Evolutionary conservation across 1,284 basidiomycete genomes (phyloP).

Genomic region (Ganoderma lucidum): DNA sequence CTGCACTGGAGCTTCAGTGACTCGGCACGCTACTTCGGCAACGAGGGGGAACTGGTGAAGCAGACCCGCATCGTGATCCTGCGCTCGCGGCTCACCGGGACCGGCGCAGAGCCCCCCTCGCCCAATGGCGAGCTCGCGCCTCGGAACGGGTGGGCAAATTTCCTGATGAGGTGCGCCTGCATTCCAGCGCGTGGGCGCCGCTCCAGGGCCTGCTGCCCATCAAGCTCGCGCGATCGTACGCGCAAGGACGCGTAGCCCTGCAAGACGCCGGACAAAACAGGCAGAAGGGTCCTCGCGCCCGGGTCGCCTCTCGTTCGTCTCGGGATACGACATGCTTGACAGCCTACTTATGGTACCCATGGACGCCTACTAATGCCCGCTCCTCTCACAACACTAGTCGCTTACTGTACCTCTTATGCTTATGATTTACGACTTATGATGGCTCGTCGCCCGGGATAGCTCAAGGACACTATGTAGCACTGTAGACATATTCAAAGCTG

Average conservation of each 20-base stretch:
- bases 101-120: conserved; percentile 3
- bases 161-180: conserved; percentile 15
- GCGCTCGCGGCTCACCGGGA: conserved; percentile 28
- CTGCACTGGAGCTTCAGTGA: conserved; percentile 44
- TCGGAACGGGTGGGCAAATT: conserved; percentile 8
- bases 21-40: conserved; percentile 43
- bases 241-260: conserved; percentile 3
- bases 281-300: background rate
- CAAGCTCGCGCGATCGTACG: conserved; percentile 7
- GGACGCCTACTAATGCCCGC: conserved; percentile 1
- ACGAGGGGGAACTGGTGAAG: conserved; percentile 39
- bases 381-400: background rate
- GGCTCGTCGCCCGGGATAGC: background rate
- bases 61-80: conserved; percentile 40
- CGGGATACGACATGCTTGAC: background rate
- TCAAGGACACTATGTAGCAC: background rate
- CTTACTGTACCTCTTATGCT: conserved; percentile 2
- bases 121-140: conserved; percentile 5
- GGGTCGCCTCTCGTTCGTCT: background rate
- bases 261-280: background rate
- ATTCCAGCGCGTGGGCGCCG: conserved; percentile 12
- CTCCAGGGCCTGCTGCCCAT: background rate
- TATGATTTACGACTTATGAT: conserved; percentile 11
- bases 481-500: conserved; percentile 1
- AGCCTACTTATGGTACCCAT: background rate